Conservation (phyloP, 345 rosid genomes). For the Eucalyptus sp. region DNA sequence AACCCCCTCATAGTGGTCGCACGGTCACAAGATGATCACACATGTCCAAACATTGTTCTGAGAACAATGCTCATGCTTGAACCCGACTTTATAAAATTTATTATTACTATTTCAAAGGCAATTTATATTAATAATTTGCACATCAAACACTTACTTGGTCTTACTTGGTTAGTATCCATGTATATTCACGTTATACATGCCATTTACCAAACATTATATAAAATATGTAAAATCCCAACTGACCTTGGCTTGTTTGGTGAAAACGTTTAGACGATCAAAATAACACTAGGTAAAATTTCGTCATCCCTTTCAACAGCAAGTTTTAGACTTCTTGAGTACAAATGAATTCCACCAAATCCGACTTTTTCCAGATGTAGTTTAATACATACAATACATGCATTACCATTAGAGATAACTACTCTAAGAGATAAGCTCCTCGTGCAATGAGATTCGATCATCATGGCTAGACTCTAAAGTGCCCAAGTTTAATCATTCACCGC, state of each 20-base stretch:
- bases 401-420: neutral
- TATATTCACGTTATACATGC: neutral
- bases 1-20: neutral
- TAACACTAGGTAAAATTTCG: neutral
- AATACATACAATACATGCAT: neutral
- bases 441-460: neutral
- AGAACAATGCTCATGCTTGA: neutral
- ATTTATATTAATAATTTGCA: neutral
- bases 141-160: neutral
- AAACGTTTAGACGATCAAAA: neutral
- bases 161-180: neutral
- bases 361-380: neutral
- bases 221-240: neutral
- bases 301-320: neutral
- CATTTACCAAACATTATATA: neutral
- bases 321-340: neutral
- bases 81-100: neutral
- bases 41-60: neutral
- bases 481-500: neutral
- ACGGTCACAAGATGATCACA: neutral
- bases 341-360: neutral
- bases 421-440: neutral
- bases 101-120: neutral
- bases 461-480: neutral
- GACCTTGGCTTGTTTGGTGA: neutral